Evolutionary conservation across 2,329 filamentous ascomycete species (phyloP).

Genomic region (Diplodia sapinea): DNA sequence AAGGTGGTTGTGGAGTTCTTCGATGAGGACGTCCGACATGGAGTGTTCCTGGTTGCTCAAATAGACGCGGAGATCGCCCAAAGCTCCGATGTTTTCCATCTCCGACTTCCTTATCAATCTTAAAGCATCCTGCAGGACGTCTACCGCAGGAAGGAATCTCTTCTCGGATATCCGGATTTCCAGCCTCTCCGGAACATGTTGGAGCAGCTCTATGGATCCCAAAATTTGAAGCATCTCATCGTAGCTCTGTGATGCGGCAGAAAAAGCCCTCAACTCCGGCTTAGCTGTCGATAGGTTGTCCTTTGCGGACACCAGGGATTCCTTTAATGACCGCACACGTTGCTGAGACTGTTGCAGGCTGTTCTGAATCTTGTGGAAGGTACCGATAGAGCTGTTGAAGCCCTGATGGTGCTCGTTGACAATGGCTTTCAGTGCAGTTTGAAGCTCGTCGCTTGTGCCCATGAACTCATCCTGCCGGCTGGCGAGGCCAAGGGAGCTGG

Average conservation of each 20-base stretch:
- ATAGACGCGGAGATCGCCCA: constrained; percentile 85
- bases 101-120: constrained; percentile 84
- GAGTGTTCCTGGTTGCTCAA: constrained; percentile 91
- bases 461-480: constrained; percentile 86
- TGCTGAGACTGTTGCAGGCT: constrained; percentile 90
- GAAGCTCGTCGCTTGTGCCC: constrained; percentile 83
- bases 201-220: constrained; percentile 74
- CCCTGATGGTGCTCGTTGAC: constrained; percentile 99
- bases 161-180: constrained; percentile 97
- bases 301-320: constrained; percentile 82
- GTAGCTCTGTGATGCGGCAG: constrained; percentile 85
- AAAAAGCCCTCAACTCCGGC: constrained; percentile 88
- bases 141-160: constrained; percentile 88
- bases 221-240: constrained; percentile 86
- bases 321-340: constrained; percentile 80
- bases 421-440: constrained; percentile 89
- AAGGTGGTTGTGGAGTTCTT: constrained; percentile 94
- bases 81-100: constrained; percentile 86
- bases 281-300: constrained; percentile 81
- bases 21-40: constrained; percentile 92
- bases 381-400: constrained; percentile 98
- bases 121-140: constrained; percentile 85
- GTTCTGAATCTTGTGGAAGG: constrained; percentile 96
- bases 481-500: constrained; percentile 88
- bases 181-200: constrained; percentile 86